Conservation (phyloP, 2,329 filamentous ascomycete species). For the Achaetomium macrosporum region DNA sequence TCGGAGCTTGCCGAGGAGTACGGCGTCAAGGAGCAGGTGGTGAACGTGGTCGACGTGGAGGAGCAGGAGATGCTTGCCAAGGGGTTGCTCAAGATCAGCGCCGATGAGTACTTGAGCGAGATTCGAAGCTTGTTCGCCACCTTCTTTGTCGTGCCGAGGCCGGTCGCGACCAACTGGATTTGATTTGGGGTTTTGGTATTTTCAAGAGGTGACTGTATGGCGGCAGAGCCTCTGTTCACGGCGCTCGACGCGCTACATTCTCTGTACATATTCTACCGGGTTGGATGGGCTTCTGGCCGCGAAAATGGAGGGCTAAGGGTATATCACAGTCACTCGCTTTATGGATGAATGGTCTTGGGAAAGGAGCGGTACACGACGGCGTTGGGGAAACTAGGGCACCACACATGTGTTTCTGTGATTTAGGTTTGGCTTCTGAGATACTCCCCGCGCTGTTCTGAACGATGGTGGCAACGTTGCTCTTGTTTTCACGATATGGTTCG, state of each 20-base stretch:
- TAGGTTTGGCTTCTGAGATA: conserved; percentile 9
- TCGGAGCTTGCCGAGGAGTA: conserved; percentile 92
- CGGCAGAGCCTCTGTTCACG: no score
- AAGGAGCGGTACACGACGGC: conserved; percentile 7
- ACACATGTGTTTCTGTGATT: neutral
- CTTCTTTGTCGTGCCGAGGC: conserved; percentile 45
- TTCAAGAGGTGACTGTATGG: neutral
- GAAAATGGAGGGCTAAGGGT: neutral
- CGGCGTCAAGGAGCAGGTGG: conserved; percentile 51
- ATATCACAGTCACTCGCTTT: conserved; percentile 4
- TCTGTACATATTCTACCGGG: conserved; percentile 20
- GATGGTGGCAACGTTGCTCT: conserved; percentile 1
- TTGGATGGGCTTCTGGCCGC: neutral
- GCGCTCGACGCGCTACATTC: conserved; percentile 12
- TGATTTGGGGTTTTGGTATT: conserved; percentile 25
- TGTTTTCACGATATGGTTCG: neutral
- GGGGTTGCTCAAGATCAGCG: conserved; percentile 67
- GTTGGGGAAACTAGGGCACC: conserved; percentile 4
- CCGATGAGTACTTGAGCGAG: conserved; percentile 78
- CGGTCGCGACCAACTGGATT: conserved; percentile 43
- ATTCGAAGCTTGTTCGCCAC: conserved; percentile 63
- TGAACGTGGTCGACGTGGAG: conserved; percentile 60
- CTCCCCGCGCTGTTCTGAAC: conserved; percentile 1
- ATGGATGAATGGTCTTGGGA: neutral
- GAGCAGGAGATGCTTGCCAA: conserved; percentile 61